Base-by-base conservation (phyloP, 2,329 filamentous ascomycete genomes). In the Cercospora nicotianae region DNA sequence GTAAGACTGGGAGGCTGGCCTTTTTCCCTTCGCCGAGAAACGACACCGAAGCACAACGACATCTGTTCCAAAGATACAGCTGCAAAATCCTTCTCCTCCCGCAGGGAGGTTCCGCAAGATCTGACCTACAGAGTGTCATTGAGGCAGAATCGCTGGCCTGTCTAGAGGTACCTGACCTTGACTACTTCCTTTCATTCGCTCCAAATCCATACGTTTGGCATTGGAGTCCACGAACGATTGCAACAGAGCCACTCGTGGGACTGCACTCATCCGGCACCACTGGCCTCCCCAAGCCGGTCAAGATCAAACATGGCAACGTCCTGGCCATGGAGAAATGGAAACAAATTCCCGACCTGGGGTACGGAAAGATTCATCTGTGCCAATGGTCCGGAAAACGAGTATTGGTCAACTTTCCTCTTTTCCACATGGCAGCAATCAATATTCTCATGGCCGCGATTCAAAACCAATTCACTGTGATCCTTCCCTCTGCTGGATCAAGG, bases 11-110 rank as follows among this genome's bases (percentile, higher is more conserved):
- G 30, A 60, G 68, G 2, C n/a, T 70, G 30, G 68, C 68, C 8
- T 70, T 70, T 61, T 70, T 70, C 18, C 66, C 68, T 48, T 70
- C 68, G 8, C 68, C 68, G 20, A 51, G 63, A 18, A 70, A 70
- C 28, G 68, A 70, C 26, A 39, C 48, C 3, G 30, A 60, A 5
- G 66, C 68, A 26, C 68, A 70, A 10, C 60, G 68, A 20, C 64
- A 64, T 4, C 26, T 70, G 9, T 70, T 70, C 58, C 63, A 70
- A 9, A 60, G 64, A 42, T 70, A 66, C 58, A n/a, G 53, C 30
- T 70, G 68, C 60, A 58, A 60, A 12, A 68, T 62, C 5, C 64
- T 70, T 3, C 36, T 70, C 7, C 61, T 70, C 8, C 66, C 68
- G 2, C 45, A 51, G 8, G 51, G 57, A 8, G 62, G 58, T 42